Percentiles rank a stretch among this genome's conserved stretches.
phyloP scores from a whole-genome alignment of 31 red algal genomes.

The Porphyra umbilicalis region DNA sequence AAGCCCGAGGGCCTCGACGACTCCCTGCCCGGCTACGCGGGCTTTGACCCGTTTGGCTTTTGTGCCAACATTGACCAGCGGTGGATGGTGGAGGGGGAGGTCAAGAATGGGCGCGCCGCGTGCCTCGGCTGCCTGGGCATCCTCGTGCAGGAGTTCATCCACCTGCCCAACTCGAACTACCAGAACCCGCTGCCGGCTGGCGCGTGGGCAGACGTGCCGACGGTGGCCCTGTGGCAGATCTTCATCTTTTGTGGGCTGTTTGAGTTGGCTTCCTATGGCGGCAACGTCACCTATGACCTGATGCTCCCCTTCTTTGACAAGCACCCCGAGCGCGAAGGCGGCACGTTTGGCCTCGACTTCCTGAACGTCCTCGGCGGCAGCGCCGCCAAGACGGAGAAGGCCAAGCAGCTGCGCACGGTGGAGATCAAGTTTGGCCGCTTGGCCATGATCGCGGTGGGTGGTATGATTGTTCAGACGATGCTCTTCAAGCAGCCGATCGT shows the following conservation, averaged over 20 bases:
- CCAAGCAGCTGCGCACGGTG: constrained; percentile 2
- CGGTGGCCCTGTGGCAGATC: constrained; percentile 77
- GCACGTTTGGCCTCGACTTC: constrained; percentile 25
- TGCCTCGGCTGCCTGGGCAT: constrained; percentile 23
- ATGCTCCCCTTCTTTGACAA: neutral
- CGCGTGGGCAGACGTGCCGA: constrained; percentile 60
- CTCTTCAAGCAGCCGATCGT: constrained; percentile 6
- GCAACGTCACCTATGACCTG: neutral
- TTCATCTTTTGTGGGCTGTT: constrained; percentile 44
- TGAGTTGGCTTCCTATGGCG: constrained; percentile 39
- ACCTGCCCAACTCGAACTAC: constrained; percentile 20
- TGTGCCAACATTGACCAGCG: neutral
- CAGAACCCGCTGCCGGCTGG: constrained; percentile 54
- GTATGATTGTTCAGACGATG: constrained; percentile 19
- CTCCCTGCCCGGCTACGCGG: constrained; percentile 33
- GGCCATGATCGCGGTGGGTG: constrained; percentile 88
- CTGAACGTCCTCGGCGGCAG: constrained; percentile 6
- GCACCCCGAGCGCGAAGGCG: constrained; percentile 17
- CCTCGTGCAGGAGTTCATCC: constrained; percentile 22
- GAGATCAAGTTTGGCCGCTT: constrained; percentile 82
- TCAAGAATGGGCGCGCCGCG: constrained; percentile 18
- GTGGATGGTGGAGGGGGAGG: constrained; percentile 3
- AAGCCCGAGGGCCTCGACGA: constrained; percentile 30
- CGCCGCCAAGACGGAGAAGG: constrained; percentile 10
- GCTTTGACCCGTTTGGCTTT: constrained; percentile 11